Conservation (phyloP, 805 yeast species). For the Candida lessepsii region DNA sequence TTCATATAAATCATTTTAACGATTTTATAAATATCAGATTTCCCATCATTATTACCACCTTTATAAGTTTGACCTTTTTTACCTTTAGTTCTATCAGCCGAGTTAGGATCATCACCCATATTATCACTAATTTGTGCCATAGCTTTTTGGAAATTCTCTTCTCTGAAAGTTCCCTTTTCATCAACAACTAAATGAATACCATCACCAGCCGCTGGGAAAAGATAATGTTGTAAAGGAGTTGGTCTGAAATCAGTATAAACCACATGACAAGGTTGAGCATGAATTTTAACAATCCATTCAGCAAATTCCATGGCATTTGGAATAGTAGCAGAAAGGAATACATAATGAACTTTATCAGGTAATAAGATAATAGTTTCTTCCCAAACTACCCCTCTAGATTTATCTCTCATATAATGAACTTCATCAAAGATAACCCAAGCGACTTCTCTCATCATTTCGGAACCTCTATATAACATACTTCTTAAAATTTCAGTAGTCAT, state of each 20-base stretch:
- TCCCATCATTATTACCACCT: conserved; percentile 77
- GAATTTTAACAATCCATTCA: conserved; percentile 96
- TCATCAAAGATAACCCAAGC: conserved; percentile 98
- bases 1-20: conserved; percentile 98
- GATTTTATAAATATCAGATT: conserved; percentile 90
- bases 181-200: conserved; percentile 98
- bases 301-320: conserved; percentile 99
- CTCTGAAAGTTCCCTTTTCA: conserved; percentile 93
- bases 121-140: conserved; percentile 89
- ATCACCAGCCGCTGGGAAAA: conserved; percentile 98
- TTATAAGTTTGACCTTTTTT: conserved; percentile 79
- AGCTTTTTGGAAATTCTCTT: conserved; percentile 97
- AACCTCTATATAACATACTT: conserved; percentile 94
- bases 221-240: conserved; percentile 94
- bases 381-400: conserved; percentile 98
- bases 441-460: conserved; percentile 93
- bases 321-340: conserved; percentile 91
- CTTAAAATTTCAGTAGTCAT: conserved; percentile 98
- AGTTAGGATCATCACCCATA: conserved; percentile 79
- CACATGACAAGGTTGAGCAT: conserved; percentile 95
- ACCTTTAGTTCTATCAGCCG: conserved; percentile 57
- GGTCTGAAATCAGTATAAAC: conserved; percentile 99
- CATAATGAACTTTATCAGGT: conserved; percentile 93
- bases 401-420: conserved; percentile 96
- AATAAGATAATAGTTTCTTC: conserved; percentile 97